Evolutionary conservation across 108 stramenopile genomes (phyloP).

Genomic region (Nitzschia inconspicua): DNA sequence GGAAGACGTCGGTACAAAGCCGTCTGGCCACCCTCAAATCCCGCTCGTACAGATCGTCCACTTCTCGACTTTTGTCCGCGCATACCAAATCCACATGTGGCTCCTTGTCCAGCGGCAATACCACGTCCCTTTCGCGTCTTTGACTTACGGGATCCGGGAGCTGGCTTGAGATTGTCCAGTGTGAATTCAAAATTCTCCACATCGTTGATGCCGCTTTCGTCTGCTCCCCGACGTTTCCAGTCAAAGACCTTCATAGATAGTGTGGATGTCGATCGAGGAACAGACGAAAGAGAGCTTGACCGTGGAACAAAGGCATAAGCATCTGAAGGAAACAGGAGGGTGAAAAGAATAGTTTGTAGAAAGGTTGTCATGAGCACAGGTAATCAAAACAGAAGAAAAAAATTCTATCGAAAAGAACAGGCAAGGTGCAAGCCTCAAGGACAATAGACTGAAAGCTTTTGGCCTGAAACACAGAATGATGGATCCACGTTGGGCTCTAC

Average conservation of each 20-base stretch:
- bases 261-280: constrained; percentile 12
- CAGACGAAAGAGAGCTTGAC: constrained; percentile 2
- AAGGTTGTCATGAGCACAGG: too few species aligned
- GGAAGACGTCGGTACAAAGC: constrained; percentile 94
- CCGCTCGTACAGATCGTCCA: constrained; percentile 84
- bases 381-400: too few species aligned
- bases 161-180: constrained; percentile 67
- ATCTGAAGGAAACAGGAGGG: constrained; percentile 2
- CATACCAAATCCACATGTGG: constrained; percentile 97
- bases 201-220: constrained; percentile 73
- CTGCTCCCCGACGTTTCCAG: constrained; percentile 91
- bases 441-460: too few species aligned
- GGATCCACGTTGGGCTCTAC: too few species aligned
- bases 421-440: too few species aligned
- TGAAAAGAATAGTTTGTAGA: neutral
- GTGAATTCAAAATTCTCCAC: constrained; percentile 69
- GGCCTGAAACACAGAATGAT: too few species aligned
- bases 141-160: constrained; percentile 80
- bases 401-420: too few species aligned
- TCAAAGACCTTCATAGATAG: constrained; percentile 91
- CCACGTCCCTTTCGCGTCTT: constrained; percentile 94
- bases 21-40: constrained; percentile 97
- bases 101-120: constrained; percentile 96
- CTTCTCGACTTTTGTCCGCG: constrained; percentile 93
- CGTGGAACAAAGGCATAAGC: constrained; percentile 34